Conservation (phyloP, 169 alveolate genomes). For the Plasmodium vivax region DNA sequence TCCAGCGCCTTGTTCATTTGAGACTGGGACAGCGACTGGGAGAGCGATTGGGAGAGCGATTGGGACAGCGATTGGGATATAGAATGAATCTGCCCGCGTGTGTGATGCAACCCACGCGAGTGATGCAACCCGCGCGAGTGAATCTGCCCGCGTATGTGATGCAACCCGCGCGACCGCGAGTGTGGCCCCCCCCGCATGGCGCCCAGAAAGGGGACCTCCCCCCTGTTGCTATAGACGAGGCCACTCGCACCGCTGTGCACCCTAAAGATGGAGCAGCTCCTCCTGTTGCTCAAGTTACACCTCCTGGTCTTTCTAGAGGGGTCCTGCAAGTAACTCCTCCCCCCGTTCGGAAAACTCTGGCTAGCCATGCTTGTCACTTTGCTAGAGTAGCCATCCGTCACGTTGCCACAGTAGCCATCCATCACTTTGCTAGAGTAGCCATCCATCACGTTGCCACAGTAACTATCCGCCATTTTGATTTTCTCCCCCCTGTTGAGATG, state of each 20-base stretch:
- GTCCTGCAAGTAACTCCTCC: no score
- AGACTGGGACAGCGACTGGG: not conserved
- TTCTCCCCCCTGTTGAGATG: not conserved
- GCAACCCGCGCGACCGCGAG: not conserved
- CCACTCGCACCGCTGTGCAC: not conserved
- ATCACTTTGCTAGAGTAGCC: no score
- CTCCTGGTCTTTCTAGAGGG: not conserved
- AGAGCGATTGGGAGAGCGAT: no score
- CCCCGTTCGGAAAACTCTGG: not conserved
- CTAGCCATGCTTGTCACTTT: not conserved
- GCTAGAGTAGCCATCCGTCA: no score
- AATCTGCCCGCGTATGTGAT: no score
- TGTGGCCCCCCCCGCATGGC: not conserved
- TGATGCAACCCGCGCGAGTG: no score
- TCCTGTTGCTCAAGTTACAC: not conserved
- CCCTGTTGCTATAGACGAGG: not conserved
- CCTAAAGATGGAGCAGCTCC: not conserved
- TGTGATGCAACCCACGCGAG: no score
- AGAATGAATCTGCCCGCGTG: no score
- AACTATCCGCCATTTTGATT: not conserved
- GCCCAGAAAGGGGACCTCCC: not conserved
- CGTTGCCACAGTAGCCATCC: no score
- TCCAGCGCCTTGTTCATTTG: not conserved
- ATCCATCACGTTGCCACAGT: not conserved
- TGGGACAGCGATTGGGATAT: no score